Percentiles rank a stretch among this genome's conserved stretches.
phyloP scores from a whole-genome alignment of 1,284 basidiomycete genomes.

The Rhodotorula sp. region DNA sequence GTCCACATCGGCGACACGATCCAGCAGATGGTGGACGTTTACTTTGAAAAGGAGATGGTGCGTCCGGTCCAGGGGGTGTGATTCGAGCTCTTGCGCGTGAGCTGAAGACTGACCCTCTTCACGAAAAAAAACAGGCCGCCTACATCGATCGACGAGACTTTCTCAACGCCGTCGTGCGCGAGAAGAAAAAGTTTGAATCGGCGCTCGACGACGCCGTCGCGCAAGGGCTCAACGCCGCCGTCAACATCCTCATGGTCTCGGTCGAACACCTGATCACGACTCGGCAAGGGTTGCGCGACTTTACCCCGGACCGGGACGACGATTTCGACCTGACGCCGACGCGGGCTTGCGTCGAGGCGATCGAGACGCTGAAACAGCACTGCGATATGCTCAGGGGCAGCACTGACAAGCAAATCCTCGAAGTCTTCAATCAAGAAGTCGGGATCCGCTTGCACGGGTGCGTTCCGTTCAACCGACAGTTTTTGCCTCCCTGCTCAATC shows the following conservation, averaged over 20 bases:
- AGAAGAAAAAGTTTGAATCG: conserved; percentile 95
- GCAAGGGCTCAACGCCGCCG: conserved; percentile 86
- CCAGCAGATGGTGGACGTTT: conserved; percentile 94
- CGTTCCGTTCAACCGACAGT: conserved; percentile 42
- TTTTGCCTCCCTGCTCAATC: not conserved
- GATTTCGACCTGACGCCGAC: conserved; percentile 60
- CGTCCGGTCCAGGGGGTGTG: conserved; percentile 38
- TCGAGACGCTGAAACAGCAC: conserved; percentile 81
- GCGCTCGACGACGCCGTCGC: conserved; percentile 89
- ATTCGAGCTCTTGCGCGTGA: not conserved
- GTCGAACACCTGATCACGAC: conserved; percentile 89
- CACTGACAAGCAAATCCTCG: conserved; percentile 90
- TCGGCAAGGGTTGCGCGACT: conserved; percentile 79
- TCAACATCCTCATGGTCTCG: conserved; percentile 94
- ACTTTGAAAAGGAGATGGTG: conserved; percentile 92
- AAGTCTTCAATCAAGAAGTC: conserved; percentile 97
- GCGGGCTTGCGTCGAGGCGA: conserved; percentile 77
- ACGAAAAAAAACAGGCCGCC: conserved; percentile 57
- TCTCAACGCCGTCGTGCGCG: conserved; percentile 83
- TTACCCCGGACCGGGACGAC: conserved; percentile 73
- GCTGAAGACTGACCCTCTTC: not conserved
- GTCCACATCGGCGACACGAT: conserved; percentile 97
- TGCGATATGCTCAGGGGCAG: conserved; percentile 86
- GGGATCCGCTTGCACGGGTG: conserved; percentile 87
- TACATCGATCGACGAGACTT: conserved; percentile 92